Evolutionary conservation across 2,329 filamentous ascomycete genomes (phyloP), one percentile per base, ranked within the genome.

Genomic region (Blastomyces parvus): DNA sequence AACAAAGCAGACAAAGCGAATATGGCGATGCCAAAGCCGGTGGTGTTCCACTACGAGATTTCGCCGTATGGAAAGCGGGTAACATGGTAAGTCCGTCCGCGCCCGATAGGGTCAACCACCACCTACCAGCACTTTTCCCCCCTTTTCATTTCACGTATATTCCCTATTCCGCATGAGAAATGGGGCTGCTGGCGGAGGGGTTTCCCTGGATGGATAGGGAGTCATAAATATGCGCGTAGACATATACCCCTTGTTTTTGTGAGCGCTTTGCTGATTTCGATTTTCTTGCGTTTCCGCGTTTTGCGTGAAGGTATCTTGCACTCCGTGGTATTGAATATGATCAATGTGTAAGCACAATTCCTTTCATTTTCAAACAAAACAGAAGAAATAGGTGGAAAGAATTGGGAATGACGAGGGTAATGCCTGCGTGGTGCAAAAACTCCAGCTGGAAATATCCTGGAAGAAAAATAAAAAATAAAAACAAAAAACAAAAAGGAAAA

Each of bases 41-140:
- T 88, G 8, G 70, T 90, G 0, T 89, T 87, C 72, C 86, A 88
- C 73, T 90, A 90, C 71, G 71, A 78, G 0, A 81, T 78, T 69
- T 89, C 87, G 13, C 86, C 87, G 0, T 89, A 84, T 69, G 86
- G 86, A 8, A 80, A 80, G 62, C 78, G 86, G 64, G 74, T 90
- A 36, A 74, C 82, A 33, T 89, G 65, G 65, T 67, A 38, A 33
- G 62, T 66, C 59, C 2, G 22, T 8, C 11, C 27, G 38, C 11
- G 40, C 19, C 55, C 55, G 9, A 17, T 9, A 52, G 48, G 14
- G 11, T 52, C 13, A 5, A 52, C 11, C 40, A 19, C 14, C 9
- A 50, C 22, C 38, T 13, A 14, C 9, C 3, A 40, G 38, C 48
- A 25, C 48, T 11, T 52, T 52, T 36, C n/a, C 52, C 48, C 48